Conservation (phyloP, 345 rosid species). For the Noccaea caerulescens region DNA sequence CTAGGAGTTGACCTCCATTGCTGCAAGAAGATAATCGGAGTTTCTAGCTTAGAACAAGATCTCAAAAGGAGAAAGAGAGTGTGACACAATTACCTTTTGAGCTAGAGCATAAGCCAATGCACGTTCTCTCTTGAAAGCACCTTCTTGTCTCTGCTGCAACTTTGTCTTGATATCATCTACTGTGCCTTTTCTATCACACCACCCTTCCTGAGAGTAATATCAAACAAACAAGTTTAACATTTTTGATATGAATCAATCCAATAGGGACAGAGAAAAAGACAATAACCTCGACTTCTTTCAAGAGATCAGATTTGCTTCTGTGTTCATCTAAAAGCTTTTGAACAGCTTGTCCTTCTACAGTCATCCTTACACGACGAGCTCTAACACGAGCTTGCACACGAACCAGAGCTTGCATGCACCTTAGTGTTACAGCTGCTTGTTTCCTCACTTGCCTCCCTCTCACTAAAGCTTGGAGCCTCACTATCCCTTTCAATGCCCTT, state of each 20-base stretch:
- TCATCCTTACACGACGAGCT: slow-evolving; percentile 90
- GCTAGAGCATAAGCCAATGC: slow-evolving; percentile 88
- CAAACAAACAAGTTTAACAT: not conserved
- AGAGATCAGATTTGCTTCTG: slow-evolving; percentile 62
- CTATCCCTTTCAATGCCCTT: slow-evolving; percentile 90
- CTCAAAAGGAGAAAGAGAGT: not conserved
- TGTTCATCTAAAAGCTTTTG: slow-evolving; percentile 66
- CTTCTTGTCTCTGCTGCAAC: slow-evolving; percentile 85
- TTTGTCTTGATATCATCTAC: slow-evolving; percentile 67
- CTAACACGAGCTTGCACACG: slow-evolving; percentile 95
- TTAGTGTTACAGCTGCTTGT: slow-evolving; percentile 92
- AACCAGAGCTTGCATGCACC: slow-evolving; percentile 98
- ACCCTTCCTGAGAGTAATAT: slow-evolving; percentile 66
- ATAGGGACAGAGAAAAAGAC: not conserved
- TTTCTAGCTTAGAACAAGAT: not conserved
- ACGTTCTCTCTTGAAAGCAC: slow-evolving; percentile 90
- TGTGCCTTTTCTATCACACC: slow-evolving; percentile 98
- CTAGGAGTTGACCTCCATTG: slow-evolving; percentile 74
- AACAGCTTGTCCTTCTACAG: slow-evolving; percentile 82
- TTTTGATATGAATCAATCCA: not conserved
- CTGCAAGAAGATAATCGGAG: slow-evolving; percentile 36
- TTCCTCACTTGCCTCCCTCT: slow-evolving; percentile 96
- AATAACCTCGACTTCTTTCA: slow-evolving; percentile 83
- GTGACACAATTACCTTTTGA: slow-evolving; percentile 64
- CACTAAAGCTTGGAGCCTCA: slow-evolving; percentile 90